A percentile compares a stretch with the other conserved stretches of the same genome.
phyloP scores from a whole-genome alignment of 2,329 filamentous ascomycete genomes.

The Fusarium sp. region DNA sequence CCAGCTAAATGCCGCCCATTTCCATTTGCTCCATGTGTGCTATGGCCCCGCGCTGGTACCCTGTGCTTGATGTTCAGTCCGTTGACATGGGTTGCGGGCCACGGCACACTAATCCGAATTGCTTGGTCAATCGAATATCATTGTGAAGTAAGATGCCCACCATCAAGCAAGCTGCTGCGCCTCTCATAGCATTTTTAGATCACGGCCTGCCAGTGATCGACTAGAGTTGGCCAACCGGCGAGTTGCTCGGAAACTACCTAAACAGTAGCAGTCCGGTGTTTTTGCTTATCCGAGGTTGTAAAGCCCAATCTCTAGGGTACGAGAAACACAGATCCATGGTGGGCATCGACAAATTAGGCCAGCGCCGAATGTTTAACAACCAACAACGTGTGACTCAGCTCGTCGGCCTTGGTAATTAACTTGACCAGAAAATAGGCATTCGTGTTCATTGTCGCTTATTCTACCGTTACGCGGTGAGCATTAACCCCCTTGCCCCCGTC shows the following conservation, averaged over 20 bases:
- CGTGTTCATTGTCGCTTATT: background rate
- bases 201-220: background rate
- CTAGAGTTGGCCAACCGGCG: background rate
- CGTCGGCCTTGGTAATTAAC: background rate
- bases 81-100: background rate
- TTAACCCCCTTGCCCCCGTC: background rate
- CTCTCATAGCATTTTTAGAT: constrained; percentile 3
- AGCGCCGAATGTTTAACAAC: background rate
- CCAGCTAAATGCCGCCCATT: constrained; percentile 1
- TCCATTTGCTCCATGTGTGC: background rate
- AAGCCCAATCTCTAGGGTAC: constrained; percentile 3
- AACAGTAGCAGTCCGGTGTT: background rate
- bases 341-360: background rate
- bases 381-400: constrained; percentile 2
- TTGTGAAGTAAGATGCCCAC: background rate
- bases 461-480: background rate
- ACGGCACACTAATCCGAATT: constrained; percentile 4
- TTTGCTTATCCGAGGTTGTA: background rate
- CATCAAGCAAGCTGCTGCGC: background rate
- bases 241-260: background rate
- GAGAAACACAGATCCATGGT: constrained; percentile 2
- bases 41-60: background rate
- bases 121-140: background rate
- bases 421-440: background rate
- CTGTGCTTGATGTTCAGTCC: background rate